Evolutionary conservation across 2,329 filamentous ascomycete species (phyloP), one percentile per base, ranked within the genome.

Genomic region (Annulohypoxylon truncatum): DNA sequence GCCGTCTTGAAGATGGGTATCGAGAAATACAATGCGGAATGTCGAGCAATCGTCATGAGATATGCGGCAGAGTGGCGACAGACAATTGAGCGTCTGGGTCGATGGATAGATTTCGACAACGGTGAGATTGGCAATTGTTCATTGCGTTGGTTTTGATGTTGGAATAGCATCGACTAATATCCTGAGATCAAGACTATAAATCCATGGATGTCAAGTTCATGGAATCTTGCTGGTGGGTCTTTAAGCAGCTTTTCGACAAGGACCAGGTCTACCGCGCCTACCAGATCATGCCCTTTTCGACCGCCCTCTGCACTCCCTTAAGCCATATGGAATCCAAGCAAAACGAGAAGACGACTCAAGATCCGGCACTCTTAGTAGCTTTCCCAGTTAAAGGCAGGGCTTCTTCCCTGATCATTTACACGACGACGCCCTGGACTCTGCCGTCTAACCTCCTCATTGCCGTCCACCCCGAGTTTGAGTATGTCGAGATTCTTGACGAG

Each of bases 21-120:
- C 71, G 91, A 87, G 70, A 92, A 92, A 75, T 98, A 97, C 83
- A 98, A 98, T 78, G 90, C 88, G 67, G 92, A 97, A 82, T 98
- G 95, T 79, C 88, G 91, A 67, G 89, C 93, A 68, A 97, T 97
- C 78, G 95, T 97, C 72, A 97, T 97, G 93, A 88, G 92, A 74
- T 97, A 92, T 77, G 89, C 93, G 9, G 80, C 85, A 13, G 95
- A 97, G 78, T 98, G 95, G 95, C 88, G 93, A 74, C 82, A 89
- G 68, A 97, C 93, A 24, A 92, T 97, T 73, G 93, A 97, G 76
- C 86, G 95, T 67, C 82, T 98, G 40, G 95, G 95, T 61, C 90
- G 95, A 62, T 98, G 95, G 95, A 96, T 97, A 74, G 95, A 97
- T 80, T 97, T 98, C 73, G 95, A 98, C 80, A 96, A 97, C 74